Evolutionary conservation across 2,329 filamentous ascomycete species (phyloP).

Genomic region (Ophiostoma sp.): DNA sequence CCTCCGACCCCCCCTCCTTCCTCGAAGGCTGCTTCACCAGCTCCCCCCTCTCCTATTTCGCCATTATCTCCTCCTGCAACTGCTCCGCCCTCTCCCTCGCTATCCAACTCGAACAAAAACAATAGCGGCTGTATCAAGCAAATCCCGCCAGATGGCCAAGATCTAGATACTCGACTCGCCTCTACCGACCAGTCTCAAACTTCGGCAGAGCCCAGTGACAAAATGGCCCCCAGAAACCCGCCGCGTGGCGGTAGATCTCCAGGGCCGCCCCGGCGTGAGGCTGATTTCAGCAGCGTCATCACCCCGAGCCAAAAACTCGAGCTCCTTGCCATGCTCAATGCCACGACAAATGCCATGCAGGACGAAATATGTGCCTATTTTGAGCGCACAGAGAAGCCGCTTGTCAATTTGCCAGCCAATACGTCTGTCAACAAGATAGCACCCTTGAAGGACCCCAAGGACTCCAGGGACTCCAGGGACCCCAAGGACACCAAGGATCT

Average conservation of each 20-base stretch:
- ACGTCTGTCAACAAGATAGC: background rate
- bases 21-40: conserved; percentile 16
- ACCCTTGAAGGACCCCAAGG: background rate
- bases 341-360: conserved; percentile 52
- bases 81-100: background rate
- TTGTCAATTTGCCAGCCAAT: background rate
- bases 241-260: conserved; percentile 23
- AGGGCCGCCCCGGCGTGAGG: conserved; percentile 39
- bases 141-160: conserved; percentile 6
- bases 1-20: conserved; percentile 10
- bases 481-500: background rate
- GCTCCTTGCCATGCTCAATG: conserved; percentile 46
- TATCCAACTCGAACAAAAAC: background rate
- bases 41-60: background rate
- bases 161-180: too few relatives aligned
- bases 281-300: conserved; percentile 49
- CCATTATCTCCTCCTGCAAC: background rate
- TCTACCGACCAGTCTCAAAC: background rate
- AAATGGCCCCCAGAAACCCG: conserved; percentile 24
- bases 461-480: background rate
- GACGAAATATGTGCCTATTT: conserved; percentile 50
- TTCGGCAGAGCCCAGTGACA: background rate
- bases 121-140: background rate
- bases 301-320: conserved; percentile 47
- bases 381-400: conserved; percentile 27